phyloP scores from a whole-genome alignment of 805 yeast genomes.

The Metschnikowia reukaufii region DNA sequence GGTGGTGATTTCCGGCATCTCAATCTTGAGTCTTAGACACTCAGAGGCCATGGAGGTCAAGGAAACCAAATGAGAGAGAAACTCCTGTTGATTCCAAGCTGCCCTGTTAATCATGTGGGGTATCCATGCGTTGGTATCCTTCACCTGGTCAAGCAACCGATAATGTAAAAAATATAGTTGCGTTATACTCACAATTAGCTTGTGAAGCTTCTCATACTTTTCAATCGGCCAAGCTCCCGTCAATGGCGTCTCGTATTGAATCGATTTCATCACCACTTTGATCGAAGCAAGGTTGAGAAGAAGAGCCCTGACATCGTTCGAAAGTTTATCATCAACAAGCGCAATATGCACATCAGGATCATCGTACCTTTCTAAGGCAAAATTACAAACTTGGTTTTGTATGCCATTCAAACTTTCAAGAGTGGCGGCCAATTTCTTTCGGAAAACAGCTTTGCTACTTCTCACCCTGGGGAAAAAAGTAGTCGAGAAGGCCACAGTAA shows the following conservation, averaged over 20 bases:
- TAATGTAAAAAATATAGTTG: slow-evolving; percentile 29
- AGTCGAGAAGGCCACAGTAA: slow-evolving; percentile 31
- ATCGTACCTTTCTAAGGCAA: slow-evolving; percentile 25
- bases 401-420: slow-evolving; percentile 28
- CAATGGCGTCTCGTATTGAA: slow-evolving; percentile 30
- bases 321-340: slow-evolving; percentile 24
- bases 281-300: slow-evolving; percentile 24
- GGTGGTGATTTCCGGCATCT: slow-evolving; percentile 34
- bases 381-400: slow-evolving; percentile 30
- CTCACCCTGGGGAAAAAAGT: slow-evolving; percentile 31
- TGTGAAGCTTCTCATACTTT: slow-evolving; percentile 26
- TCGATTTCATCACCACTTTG: slow-evolving; percentile 25
- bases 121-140: slow-evolving; percentile 30
- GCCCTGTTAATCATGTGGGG: slow-evolving; percentile 26
- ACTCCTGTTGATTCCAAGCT: slow-evolving; percentile 31
- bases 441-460: slow-evolving; percentile 28
- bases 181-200: slow-evolving; percentile 25
- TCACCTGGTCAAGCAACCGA: slow-evolving; percentile 25
- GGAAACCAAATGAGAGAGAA: slow-evolving; percentile 31
- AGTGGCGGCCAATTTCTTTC: slow-evolving; percentile 24
- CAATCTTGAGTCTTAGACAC: slow-evolving; percentile 24
- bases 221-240: slow-evolving; percentile 34
- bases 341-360: slow-evolving; percentile 22
- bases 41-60: slow-evolving; percentile 32
- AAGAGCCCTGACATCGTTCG: slow-evolving; percentile 22